Evolutionary conservation across 805 yeast genomes (phyloP), one percentile per base, ranked within the genome.

Genomic region (Saccharomyces paradoxus): DNA sequence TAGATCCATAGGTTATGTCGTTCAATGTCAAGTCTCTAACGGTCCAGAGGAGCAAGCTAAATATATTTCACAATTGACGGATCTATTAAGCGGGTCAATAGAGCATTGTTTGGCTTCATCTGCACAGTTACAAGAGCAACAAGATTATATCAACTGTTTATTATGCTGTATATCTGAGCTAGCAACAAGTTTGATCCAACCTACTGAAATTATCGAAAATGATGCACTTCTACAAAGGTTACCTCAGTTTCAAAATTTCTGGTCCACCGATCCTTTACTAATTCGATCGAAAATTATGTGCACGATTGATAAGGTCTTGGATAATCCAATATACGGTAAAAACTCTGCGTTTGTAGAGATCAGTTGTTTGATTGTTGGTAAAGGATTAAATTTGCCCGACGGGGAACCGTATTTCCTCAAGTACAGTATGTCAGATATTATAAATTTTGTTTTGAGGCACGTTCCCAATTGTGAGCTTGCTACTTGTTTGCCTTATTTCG

Each of bases 131-230:
- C 56, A 65, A 30, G 56, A 57, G 5, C 72, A 74, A 31, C 58
- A 69, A 2, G 82, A 79, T 2, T 84, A 83, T 58, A 62, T 79
- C 1, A 63, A 76, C 2, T 83, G 90, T 26, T 68, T 87, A 49
- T 67, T 88, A 27, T 71, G 79, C 13, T 86, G 89, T 63, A 67
- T 89, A 0, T 76, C 77, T n/a, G 87, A 85, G 52, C 72, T 89
- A 3, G 94, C 89, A 0, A 84, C 83, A 54, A 89, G 90, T 0
- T 68, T 86, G 63, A 80, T 81, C 50, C 68, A 79, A 1, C 84
- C 88, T 0, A 82, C 83, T 26, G 71, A 73, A 1, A 66, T 72
- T 62, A 59, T 64, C 9, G 63, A 67, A 6, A 66, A 71, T 47
- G 62, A 63, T 6, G 52, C 50, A 21, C 52, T 54, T 49, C 58